Evolutionary conservation across 73 alveolate genomes (phyloP).

Genomic region (Paramecium tetraurelia): DNA sequence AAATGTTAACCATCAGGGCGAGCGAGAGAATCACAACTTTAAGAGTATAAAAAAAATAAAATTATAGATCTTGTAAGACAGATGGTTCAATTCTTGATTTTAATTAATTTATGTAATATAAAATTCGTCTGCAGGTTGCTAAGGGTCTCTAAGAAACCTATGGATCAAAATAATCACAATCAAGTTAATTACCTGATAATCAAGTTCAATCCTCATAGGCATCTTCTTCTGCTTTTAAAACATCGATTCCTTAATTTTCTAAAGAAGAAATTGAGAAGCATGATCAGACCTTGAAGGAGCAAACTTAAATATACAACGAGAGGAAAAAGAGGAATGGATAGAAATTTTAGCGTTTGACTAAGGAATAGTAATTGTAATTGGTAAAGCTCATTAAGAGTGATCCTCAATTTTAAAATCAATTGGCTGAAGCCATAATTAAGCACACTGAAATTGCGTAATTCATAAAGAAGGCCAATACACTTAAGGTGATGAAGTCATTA

Average conservation of each 20-base stretch:
- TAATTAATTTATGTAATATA: background rate
- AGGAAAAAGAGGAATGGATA: background rate
- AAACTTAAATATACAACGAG: background rate
- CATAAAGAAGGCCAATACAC: background rate
- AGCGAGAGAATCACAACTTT: background rate
- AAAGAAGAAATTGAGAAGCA: background rate
- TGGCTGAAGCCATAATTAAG: background rate
- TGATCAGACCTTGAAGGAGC: background rate
- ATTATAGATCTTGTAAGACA: conserved; percentile 19
- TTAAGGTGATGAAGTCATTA: background rate
- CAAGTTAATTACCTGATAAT: background rate
- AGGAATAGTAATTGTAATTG: background rate
- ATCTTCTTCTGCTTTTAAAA: background rate
- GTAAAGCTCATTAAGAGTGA: background rate
- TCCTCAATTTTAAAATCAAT: background rate
- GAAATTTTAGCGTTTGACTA: background rate
- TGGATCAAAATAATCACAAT: background rate
- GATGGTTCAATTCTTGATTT: conserved; percentile 46
- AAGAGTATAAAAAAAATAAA: background rate
- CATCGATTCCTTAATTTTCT: background rate
- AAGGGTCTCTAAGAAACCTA: background rate
- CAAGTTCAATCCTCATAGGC: background rate
- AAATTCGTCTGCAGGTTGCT: background rate
- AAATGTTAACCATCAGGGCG: conserved; percentile 21
- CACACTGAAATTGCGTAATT: background rate